Conservation (phyloP, 306 rosid genomes). For the Cajanus cajan region DNA sequence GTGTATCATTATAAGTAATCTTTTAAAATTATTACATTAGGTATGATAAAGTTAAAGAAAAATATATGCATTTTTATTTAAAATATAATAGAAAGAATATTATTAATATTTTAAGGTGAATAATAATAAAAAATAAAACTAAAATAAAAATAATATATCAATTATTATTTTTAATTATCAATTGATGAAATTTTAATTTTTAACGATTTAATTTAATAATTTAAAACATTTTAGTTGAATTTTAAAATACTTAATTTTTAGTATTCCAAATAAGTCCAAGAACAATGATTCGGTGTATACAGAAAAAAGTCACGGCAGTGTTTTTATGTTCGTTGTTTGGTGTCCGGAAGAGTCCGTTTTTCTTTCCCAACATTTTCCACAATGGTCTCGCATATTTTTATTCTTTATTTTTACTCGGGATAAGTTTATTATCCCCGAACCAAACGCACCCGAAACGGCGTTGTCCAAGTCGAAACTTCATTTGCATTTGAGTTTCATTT, state of each 20-base stretch:
- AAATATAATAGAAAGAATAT: too few relatives aligned
- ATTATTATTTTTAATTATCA: neutral
- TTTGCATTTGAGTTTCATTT: conserved; percentile 48
- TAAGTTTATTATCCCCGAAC: neutral
- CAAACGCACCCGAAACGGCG: conserved; percentile 23
- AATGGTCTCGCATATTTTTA: neutral
- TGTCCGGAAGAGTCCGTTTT: neutral
- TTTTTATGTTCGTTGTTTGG: conserved; percentile 28
- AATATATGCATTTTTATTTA: too few relatives aligned
- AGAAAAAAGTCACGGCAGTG: neutral
- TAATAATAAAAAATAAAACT: neutral
- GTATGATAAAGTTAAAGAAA: neutral
- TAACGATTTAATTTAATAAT: neutral
- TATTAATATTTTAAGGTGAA: too few relatives aligned
- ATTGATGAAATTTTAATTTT: neutral
- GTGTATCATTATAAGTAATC: too few relatives aligned
- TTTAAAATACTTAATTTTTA: neutral
- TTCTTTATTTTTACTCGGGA: neutral
- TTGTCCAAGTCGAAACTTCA: conserved; percentile 8
- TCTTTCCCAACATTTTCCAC: neutral
- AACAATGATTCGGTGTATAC: neutral
- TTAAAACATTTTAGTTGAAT: neutral
- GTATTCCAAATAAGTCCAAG: conserved; percentile 5
- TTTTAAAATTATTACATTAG: too few relatives aligned
- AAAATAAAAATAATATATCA: neutral